Conservation (phyloP, 129 eudicot genomes). For the carrot (Daucus carota) region DNA sequence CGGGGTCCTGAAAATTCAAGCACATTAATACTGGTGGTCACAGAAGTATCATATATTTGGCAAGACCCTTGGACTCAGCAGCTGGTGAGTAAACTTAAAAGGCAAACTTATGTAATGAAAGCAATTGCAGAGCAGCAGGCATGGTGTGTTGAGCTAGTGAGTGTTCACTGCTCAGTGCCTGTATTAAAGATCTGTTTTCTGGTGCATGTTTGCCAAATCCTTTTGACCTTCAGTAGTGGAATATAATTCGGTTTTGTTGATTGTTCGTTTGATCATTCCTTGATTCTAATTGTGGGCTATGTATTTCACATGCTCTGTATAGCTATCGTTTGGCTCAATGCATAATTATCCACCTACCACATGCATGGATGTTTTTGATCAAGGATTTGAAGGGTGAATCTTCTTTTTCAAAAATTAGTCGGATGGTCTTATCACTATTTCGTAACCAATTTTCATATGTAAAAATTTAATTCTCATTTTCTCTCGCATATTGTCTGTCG, state of each 20-base stretch:
- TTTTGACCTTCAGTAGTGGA: not conserved
- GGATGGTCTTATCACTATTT: too few relatives aligned
- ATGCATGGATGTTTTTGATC: too few relatives aligned
- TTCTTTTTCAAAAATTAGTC: too few relatives aligned
- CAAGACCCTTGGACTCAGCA: not conserved
- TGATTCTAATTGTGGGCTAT: not conserved
- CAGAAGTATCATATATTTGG: not conserved
- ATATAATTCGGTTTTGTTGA: not conserved
- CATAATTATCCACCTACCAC: not conserved
- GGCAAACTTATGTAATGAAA: not conserved
- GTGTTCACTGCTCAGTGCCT: not conserved
- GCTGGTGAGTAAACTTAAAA: not conserved
- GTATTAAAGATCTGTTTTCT: not conserved
- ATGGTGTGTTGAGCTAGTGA: not conserved
- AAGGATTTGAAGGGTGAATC: too few relatives aligned
- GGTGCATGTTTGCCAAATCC: not conserved
- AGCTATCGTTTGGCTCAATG: not conserved
- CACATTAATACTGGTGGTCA: conserved; percentile 5
- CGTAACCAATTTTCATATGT: too few relatives aligned
- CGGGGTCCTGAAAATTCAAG: not conserved
- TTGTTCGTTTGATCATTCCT: not conserved
- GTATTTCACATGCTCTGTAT: not conserved
- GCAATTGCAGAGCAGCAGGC: conserved; percentile 4
- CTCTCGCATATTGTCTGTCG: too few relatives aligned
- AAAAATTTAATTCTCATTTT: too few relatives aligned